A percentile compares a stretch with the other conserved stretches of the same genome.
Evolutionary conservation across 345 rosid genomes (phyloP).

Genomic region (Adansonia digitata): DNA sequence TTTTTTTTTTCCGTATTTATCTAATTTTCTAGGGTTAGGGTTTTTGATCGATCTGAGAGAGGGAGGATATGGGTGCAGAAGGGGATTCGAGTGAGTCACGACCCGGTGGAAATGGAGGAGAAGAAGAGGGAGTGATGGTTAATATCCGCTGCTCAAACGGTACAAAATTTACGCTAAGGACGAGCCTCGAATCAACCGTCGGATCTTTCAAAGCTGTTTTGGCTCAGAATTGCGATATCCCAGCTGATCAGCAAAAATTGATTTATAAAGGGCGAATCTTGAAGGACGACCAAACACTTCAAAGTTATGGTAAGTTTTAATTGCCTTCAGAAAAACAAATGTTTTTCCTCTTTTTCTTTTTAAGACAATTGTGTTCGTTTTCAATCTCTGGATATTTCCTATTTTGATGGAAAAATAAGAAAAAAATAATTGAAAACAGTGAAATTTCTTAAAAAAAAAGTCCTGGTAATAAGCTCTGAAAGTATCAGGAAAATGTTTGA

Average conservation of each 20-base stretch:
- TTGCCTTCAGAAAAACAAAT: neutral
- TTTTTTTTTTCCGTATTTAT: neutral
- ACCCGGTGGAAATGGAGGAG: conserved; percentile 28
- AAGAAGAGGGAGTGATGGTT: conserved; percentile 36
- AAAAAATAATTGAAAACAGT: neutral
- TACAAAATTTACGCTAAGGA: conserved; percentile 45
- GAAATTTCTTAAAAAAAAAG: neutral
- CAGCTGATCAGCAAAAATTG: conserved; percentile 74
- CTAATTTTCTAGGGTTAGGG: conserved; percentile 8
- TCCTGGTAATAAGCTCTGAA: neutral
- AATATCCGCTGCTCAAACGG: conserved; percentile 66
- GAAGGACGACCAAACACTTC: conserved; percentile 69
- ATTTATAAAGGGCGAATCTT: conserved; percentile 84
- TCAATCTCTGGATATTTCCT: neutral
- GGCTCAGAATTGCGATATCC: conserved; percentile 58
- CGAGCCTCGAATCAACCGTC: conserved; percentile 47
- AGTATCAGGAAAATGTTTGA: neutral
- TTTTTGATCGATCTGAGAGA: conserved; percentile 13
- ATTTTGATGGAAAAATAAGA: neutral
- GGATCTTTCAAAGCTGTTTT: conserved; percentile 49
- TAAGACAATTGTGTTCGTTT: neutral
- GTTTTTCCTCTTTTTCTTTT: neutral
- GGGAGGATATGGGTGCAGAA: conserved; percentile 42
- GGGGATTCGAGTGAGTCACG: conserved; percentile 60
- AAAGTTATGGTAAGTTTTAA: conserved; percentile 49